These are phyloP conservation scores for Wilcoxina mikolae DNA, from an alignment of 495 filamentous ascomycete species.

Conservation along the genomic window DNA sequence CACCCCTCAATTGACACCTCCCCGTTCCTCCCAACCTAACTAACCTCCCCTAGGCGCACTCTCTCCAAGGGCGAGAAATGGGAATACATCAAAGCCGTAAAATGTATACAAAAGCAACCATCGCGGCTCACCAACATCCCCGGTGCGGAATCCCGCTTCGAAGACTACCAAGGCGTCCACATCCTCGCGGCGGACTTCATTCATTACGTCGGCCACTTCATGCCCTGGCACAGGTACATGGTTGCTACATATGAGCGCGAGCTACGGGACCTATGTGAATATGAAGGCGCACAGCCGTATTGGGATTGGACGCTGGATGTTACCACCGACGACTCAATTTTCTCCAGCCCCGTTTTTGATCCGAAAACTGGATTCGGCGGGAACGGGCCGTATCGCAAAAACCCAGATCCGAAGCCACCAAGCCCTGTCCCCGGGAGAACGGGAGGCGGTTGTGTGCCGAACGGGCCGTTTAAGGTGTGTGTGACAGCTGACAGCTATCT, in stretches of 20 bases:
- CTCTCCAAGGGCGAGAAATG: not conserved
- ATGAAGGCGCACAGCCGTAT: not conserved
- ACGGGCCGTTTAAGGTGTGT: conserved; percentile 35
- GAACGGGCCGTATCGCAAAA: conserved; percentile 18
- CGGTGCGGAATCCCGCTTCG: conserved; percentile 41
- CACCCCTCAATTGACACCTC: too few species aligned
- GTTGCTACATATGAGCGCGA: not conserved
- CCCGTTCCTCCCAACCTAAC: too few species aligned
- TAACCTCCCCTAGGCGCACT: too few species aligned
- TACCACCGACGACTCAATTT: conserved; percentile 22
- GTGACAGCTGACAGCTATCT: too few species aligned
- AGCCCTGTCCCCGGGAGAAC: not conserved
- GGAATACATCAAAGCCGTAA: conserved; percentile 47
- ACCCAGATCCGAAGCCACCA: not conserved
- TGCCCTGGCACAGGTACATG: conserved; percentile 27
- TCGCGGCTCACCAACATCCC: conserved; percentile 26
- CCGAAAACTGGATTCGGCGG: conserved; percentile 27
- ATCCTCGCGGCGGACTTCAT: conserved; percentile 6
- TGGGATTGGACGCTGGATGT: not conserved
- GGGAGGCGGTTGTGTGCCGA: conserved; percentile 29
- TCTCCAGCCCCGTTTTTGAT: conserved; percentile 27
- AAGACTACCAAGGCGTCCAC: conserved; percentile 43
- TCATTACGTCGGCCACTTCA: conserved; percentile 26
- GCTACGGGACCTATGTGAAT: not conserved
- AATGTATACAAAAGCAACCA: conserved; percentile 44